A percentile compares a stretch with the other conserved stretches of the same genome.
Conservation (phyloP, 2,329 filamentous ascomycete species). For the Pseudogymnoascus sp. region DNA sequence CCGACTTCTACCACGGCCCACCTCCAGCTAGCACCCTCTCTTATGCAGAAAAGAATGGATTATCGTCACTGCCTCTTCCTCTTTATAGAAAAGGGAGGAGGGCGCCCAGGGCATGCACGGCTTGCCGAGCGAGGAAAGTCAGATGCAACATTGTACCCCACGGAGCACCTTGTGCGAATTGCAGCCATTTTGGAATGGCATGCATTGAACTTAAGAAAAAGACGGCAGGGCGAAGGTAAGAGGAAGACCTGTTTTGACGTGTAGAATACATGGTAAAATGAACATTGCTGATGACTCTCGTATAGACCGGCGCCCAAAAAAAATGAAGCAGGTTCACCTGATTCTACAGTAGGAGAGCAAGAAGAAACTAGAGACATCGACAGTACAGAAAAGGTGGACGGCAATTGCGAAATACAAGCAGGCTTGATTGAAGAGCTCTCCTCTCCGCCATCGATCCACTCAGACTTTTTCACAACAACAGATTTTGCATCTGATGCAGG, state of each 20-base stretch:
- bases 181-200: conserved; percentile 10
- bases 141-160: conserved; percentile 12
- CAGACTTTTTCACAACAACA: not conserved
- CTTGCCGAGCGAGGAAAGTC: conserved; percentile 14
- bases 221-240: not conserved
- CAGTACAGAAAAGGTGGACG: not conserved
- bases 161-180: conserved; percentile 14
- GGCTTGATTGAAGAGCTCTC: not conserved
- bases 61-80: not conserved
- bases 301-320: not conserved
- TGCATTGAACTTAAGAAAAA: conserved; percentile 8
- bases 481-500: not conserved
- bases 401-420: not conserved
- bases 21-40: not conserved
- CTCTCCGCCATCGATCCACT: not conserved
- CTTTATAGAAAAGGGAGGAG: conserved; percentile 4
- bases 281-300: not conserved
- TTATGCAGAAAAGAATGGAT: not conserved
- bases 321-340: not conserved
- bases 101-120: conserved; percentile 9
- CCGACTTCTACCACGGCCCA: not conserved
- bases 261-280: not conserved
- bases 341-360: not conserved
- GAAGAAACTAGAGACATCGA: not conserved
- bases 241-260: not conserved